A percentile compares a stretch with the other conserved stretches of the same genome.
Conservation (phyloP, 2,329 filamentous ascomycete genomes). For the Penicillium sp. region DNA sequence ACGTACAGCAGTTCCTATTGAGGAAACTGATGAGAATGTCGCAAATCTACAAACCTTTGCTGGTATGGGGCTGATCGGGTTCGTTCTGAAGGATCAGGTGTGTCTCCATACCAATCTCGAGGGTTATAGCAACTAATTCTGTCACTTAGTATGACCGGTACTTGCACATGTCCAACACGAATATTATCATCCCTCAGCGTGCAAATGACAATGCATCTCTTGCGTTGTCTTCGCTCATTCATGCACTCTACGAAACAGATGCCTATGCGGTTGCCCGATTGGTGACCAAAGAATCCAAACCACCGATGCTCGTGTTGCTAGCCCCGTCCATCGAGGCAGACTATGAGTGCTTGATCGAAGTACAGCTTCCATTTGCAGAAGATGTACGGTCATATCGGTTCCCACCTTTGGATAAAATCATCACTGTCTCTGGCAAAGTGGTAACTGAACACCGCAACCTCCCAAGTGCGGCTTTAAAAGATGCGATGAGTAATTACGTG, state of each 20-base stretch:
- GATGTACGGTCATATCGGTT: constrained; percentile 90
- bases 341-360: constrained; percentile 82
- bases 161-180: constrained; percentile 77
- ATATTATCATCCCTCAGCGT: constrained; percentile 73
- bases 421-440: constrained; percentile 80
- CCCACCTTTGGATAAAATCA: constrained; percentile 79
- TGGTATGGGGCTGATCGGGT: constrained; percentile 79
- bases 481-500: constrained; percentile 87
- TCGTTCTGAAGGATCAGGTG: constrained; percentile 71
- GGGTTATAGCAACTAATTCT: background rate
- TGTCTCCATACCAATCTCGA: constrained; percentile 14
- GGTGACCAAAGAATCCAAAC: constrained; percentile 77
- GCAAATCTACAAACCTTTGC: constrained; percentile 79
- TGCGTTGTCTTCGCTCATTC: constrained; percentile 83
- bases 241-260: constrained; percentile 79
- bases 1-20: constrained; percentile 85
- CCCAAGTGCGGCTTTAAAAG: constrained; percentile 68
- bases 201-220: constrained; percentile 78
- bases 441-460: constrained; percentile 81
- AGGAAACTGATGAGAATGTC: constrained; percentile 78
- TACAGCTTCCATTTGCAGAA: constrained; percentile 89
- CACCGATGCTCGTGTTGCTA: constrained; percentile 73
- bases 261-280: constrained; percentile 83
- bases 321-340: constrained; percentile 75
- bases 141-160: constrained; percentile 70